A percentile compares a stretch with the other conserved stretches of the same genome.
These are phyloP conservation scores for Trichoderma erinaceum DNA, from an alignment of 495 filamentous ascomycete genomes.

Conservation along the genomic window DNA sequence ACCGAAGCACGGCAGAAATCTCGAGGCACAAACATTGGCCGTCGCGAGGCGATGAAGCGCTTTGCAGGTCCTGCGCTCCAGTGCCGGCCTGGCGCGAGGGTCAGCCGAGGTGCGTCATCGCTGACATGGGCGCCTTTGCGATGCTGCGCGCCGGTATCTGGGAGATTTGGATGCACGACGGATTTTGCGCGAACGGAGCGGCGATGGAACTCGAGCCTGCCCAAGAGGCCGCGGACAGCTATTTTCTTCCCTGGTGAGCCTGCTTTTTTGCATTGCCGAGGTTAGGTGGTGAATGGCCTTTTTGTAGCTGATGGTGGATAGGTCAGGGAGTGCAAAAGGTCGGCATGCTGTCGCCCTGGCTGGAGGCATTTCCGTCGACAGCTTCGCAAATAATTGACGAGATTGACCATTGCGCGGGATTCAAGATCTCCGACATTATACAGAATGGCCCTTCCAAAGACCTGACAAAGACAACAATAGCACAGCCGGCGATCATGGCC, in stretches of 20 bases:
- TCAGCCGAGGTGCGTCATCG: slow-evolving; percentile 15
- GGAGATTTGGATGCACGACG: background rate
- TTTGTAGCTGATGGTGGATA: slow-evolving; percentile 29
- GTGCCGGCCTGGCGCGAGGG: background rate
- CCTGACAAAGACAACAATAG: slow-evolving; percentile 76
- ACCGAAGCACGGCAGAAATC: background rate
- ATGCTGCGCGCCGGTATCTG: slow-evolving; percentile 13
- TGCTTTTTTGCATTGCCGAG: background rate
- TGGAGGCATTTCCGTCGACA: slow-evolving; percentile 73
- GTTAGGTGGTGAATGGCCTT: background rate
- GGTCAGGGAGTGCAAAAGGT: slow-evolving; percentile 93
- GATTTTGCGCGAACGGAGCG: background rate
- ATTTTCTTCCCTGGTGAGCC: slow-evolving; percentile 76
- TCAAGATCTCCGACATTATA: slow-evolving; percentile 70
- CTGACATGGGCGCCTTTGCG: slow-evolving; percentile 3
- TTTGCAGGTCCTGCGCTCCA: background rate
- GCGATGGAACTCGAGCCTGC: slow-evolving; percentile 20
- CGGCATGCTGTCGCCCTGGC: slow-evolving; percentile 83
- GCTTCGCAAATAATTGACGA: slow-evolving; percentile 67
- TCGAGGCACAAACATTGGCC: background rate
- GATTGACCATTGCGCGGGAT: slow-evolving; percentile 69
- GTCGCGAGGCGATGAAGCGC: slow-evolving; percentile 14
- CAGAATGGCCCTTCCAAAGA: slow-evolving; percentile 65
- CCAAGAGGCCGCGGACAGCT: slow-evolving; percentile 56
- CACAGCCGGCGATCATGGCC: slow-evolving; percentile 94